phyloP scores from a whole-genome alignment of 345 rosid genomes.

The Hibiscus syriacus region DNA sequence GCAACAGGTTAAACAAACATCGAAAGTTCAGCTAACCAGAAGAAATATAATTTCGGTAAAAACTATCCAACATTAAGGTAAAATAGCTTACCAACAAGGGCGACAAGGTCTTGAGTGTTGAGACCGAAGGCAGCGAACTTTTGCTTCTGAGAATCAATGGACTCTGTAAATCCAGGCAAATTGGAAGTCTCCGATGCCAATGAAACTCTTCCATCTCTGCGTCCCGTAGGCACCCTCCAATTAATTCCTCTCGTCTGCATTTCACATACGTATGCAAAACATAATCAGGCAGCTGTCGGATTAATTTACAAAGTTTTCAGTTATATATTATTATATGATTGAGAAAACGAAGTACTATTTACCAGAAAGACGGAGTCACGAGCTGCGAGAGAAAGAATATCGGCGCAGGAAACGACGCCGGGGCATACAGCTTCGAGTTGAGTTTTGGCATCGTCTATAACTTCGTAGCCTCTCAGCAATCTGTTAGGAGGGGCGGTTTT shows the following conservation, averaged over 20 bases:
- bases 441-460: slow-evolving; percentile 46
- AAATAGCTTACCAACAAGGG: slow-evolving; percentile 27
- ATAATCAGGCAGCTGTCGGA: neutral
- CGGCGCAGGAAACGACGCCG: slow-evolving; percentile 53
- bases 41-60: neutral
- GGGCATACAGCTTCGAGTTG: slow-evolving; percentile 42
- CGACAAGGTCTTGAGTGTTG: slow-evolving; percentile 26
- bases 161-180: slow-evolving; percentile 20
- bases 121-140: slow-evolving; percentile 23
- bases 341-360: neutral
- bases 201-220: slow-evolving; percentile 25
- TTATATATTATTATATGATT: neutral
- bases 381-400: slow-evolving; percentile 44
- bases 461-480: slow-evolving; percentile 33
- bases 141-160: slow-evolving; percentile 15
- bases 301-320: neutral
- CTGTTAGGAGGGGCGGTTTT: slow-evolving; percentile 29
- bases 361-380: slow-evolving; percentile 38
- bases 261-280: neutral
- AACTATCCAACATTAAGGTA: neutral
- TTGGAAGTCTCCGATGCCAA: slow-evolving; percentile 15
- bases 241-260: slow-evolving; percentile 29
- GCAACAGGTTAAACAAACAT: neutral
- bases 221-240: slow-evolving; percentile 34
- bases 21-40: neutral